Percentiles rank a stretch among this genome's conserved stretches.
phyloP scores from a whole-genome alignment of 2,329 filamentous ascomycete species.

The Paraconiothyrium sp. region DNA sequence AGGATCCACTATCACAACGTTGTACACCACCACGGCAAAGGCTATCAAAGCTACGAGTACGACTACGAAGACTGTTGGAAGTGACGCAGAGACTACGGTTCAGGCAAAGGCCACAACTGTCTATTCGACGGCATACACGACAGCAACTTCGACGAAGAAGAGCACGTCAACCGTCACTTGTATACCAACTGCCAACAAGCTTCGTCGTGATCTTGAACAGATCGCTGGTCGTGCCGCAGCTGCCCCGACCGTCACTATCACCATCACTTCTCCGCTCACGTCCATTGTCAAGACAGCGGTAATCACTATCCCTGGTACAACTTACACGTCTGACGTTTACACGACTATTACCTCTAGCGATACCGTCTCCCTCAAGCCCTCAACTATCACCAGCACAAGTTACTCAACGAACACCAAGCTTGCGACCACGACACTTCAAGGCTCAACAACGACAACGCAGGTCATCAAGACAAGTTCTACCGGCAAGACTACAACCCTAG shows the following conservation, averaged over 20 bases:
- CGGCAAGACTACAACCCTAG: slow-evolving; percentile 32
- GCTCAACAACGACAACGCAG: not conserved
- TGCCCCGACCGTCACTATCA: slow-evolving; percentile 27
- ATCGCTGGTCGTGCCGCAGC: slow-evolving; percentile 30
- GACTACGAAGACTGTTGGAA: slow-evolving; percentile 25
- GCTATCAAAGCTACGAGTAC: slow-evolving; percentile 40
- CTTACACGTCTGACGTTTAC: slow-evolving; percentile 14
- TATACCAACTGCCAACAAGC: slow-evolving; percentile 40
- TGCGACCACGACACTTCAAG: not conserved
- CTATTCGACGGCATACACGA: slow-evolving; percentile 31
- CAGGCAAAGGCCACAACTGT: slow-evolving; percentile 33
- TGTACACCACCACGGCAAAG: slow-evolving; percentile 35
- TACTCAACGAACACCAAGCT: not conserved
- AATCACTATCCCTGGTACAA: slow-evolving; percentile 35
- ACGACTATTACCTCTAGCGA: slow-evolving; percentile 27
- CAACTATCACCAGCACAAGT: not conserved
- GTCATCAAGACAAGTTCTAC: slow-evolving; percentile 9
- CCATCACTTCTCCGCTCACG: slow-evolving; percentile 30
- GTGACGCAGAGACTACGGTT: slow-evolving; percentile 23
- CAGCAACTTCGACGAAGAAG: slow-evolving; percentile 36
- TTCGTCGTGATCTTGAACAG: slow-evolving; percentile 37
- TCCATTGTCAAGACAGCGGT: slow-evolving; percentile 33
- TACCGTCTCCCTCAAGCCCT: not conserved
- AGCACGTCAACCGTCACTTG: slow-evolving; percentile 37
- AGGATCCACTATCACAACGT: slow-evolving; percentile 28